phyloP scores from a whole-genome alignment of 2,329 filamentous ascomycete species.

The Aspergillus pseudoglaucus region DNA sequence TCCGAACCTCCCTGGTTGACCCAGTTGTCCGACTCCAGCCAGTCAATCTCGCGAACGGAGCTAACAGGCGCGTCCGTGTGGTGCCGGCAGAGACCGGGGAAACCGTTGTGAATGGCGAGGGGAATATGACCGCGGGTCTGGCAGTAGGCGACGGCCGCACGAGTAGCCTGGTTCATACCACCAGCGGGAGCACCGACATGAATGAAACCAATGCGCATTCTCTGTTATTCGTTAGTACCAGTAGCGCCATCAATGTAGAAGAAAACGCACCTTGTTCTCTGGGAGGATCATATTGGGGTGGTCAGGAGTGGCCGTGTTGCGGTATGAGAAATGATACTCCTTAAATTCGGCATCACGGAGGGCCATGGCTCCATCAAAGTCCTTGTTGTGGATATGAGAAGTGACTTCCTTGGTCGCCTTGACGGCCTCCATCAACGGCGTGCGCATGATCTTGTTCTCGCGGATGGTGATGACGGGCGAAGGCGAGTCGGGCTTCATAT shows the following conservation, averaged over 20 bases:
- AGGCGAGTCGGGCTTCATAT: slow-evolving; percentile 79
- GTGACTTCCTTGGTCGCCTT: slow-evolving; percentile 77
- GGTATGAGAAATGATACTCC: slow-evolving; percentile 84
- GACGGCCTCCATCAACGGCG: slow-evolving; percentile 84
- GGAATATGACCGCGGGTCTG: slow-evolving; percentile 86
- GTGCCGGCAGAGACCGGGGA: slow-evolving; percentile 86
- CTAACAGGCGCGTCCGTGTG: slow-evolving; percentile 75
- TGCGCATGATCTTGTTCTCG: slow-evolving; percentile 94
- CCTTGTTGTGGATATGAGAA: slow-evolving; percentile 71
- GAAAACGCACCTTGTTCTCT: slow-evolving; percentile 56
- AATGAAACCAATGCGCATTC: slow-evolving; percentile 90
- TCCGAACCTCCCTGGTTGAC: slow-evolving; percentile 95
- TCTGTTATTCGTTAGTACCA: slow-evolving; percentile 45
- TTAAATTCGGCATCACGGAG: slow-evolving; percentile 89
- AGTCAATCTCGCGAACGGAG: slow-evolving; percentile 77
- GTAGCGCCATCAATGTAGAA: neutral
- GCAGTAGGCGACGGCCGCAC: slow-evolving; percentile 89
- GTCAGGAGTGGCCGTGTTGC: slow-evolving; percentile 80
- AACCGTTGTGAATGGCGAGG: slow-evolving; percentile 91
- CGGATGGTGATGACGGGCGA: slow-evolving; percentile 94
- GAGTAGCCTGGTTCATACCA: slow-evolving; percentile 95
- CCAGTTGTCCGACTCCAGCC: slow-evolving; percentile 94
- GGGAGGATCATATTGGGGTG: slow-evolving; percentile 63
- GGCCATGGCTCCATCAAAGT: slow-evolving; percentile 81
- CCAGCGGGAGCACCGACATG: slow-evolving; percentile 94